Evolutionary conservation across 1,284 basidiomycete species (phyloP), one percentile per base, ranked within the genome.

Genomic region (Ceratobasidium sp.): DNA sequence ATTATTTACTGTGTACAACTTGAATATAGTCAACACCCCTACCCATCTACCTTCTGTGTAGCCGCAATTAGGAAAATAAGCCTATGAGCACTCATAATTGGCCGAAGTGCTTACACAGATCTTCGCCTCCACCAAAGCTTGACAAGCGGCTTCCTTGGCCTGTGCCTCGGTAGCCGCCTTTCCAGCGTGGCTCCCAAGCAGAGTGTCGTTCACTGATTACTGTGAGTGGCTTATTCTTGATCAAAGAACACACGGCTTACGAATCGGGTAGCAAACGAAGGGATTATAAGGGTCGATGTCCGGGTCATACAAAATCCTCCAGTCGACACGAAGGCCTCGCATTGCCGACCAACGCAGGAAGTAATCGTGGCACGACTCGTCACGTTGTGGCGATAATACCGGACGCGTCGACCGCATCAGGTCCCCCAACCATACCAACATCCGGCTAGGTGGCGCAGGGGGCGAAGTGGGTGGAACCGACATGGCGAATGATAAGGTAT

Each of bases 341-440:
- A 40, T 32, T 4, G 8, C 6, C 4, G 61, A 8, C 71, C 71
- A 75, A 32, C 71, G 71, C 32, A 49, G 49, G 4, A 75, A 37
- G 25, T 75, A 65, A 19, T 62, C 71, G 59, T 43, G 22, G 22
- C 17, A 25, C 2, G 71, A 65, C 37, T 75, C 71, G 7, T 25
- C 22, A 15, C 3, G 4, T 6, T n/a, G 2, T 15, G n/a, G 9
- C 4, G 34, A 34, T 8, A 57, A 5, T 8, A 57, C 13, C 13
- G 56, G 56, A 57, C 56, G 56, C n/a, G 22, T 15, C 22, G 56
- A 57, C 32, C 22, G 2, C 22, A 22, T 57, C 7, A 57, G 11
- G 8, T 57, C n/a, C 19, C 68, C 68, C 6, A 70, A 22, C 68
- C 68, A 70, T 22, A 56, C 25, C 19, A 54, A 9, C 9, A 70